Evolutionary conservation across 306 rosid species (phyloP).

Genomic region (Sophora flavescens): DNA sequence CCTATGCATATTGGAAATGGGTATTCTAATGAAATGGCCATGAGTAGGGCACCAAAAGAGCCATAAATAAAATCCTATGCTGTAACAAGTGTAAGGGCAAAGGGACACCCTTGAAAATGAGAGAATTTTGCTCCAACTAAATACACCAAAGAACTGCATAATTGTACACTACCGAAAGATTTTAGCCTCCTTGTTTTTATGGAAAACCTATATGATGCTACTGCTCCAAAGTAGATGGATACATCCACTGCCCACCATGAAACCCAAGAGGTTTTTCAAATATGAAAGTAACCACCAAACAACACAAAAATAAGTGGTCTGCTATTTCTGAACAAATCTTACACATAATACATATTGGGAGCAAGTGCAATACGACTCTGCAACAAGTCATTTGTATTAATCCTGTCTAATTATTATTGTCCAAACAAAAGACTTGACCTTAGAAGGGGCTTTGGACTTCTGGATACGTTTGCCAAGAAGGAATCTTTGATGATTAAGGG

Average conservation of each 20-base stretch:
- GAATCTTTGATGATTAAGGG: slow-evolving; percentile 9
- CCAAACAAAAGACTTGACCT: slow-evolving; percentile 15
- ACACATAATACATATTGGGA: neutral
- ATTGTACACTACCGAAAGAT: slow-evolving; percentile 4
- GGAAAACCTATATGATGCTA: slow-evolving; percentile 7
- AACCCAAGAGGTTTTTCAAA: slow-evolving; percentile 10
- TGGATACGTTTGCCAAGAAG: neutral
- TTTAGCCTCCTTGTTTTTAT: neutral
- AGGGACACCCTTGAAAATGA: neutral
- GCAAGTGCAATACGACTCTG: neutral
- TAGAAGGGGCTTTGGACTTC: slow-evolving; percentile 6
- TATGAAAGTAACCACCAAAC: slow-evolving; percentile 14
- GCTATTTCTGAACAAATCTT: slow-evolving; percentile 32
- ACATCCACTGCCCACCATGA: slow-evolving; percentile 10
- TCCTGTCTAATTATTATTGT: neutral
- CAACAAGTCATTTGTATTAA: neutral
- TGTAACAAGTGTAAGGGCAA: neutral
- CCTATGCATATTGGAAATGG: slow-evolving; percentile 1
- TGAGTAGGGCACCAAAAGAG: slow-evolving; percentile 7
- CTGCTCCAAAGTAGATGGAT: slow-evolving; percentile 24
- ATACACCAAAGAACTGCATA: slow-evolving; percentile 26
- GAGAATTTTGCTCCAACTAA: slow-evolving; percentile 37
- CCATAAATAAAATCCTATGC: slow-evolving; percentile 24
- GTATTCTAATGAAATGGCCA: slow-evolving; percentile 27
- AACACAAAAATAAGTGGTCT: slow-evolving; percentile 24